phyloP scores from a whole-genome alignment of 208 protist species.

The Leishmania gerbilli region DNA sequence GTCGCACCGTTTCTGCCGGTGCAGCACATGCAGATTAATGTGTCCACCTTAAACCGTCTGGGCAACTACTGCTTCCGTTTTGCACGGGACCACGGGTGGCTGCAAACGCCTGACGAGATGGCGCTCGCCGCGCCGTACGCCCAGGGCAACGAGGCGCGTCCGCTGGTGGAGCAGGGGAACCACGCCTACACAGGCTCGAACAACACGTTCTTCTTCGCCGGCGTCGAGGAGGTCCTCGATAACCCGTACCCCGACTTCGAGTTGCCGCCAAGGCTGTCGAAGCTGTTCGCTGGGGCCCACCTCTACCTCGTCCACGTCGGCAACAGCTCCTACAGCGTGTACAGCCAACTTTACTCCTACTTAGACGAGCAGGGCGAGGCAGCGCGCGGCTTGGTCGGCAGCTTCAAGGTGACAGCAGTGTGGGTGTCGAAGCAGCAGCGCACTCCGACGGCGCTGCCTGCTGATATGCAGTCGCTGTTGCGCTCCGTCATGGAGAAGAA shows the following conservation, averaged over 20 bases:
- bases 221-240: constrained; percentile 45
- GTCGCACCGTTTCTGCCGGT: constrained; percentile 60
- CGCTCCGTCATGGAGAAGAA: constrained; percentile 2
- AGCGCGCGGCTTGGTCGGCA: constrained; percentile 37
- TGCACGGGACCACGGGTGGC: constrained; percentile 67
- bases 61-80: constrained; percentile 58
- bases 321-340: constrained; percentile 56
- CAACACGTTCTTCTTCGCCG: constrained; percentile 66
- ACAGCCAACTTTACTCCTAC: constrained; percentile 50
- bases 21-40: constrained; percentile 61
- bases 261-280: constrained; percentile 37
- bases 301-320: constrained; percentile 55
- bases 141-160: not conserved
- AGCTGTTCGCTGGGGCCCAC: constrained; percentile 35
- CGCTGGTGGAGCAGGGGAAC: constrained; percentile 19
- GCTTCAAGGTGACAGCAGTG: constrained; percentile 60
- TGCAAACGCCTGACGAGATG: constrained; percentile 37
- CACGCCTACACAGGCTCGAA: constrained; percentile 24
- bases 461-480: constrained; percentile 12
- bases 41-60: constrained; percentile 51
- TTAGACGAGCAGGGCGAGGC: constrained; percentile 32
- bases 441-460: constrained; percentile 25
- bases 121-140: constrained; percentile 17
- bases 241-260: constrained; percentile 32
- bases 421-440: constrained; percentile 51